Base-by-base conservation (phyloP, 768 basidiomycete genomes). In the Amyloporia xantha region DNA sequence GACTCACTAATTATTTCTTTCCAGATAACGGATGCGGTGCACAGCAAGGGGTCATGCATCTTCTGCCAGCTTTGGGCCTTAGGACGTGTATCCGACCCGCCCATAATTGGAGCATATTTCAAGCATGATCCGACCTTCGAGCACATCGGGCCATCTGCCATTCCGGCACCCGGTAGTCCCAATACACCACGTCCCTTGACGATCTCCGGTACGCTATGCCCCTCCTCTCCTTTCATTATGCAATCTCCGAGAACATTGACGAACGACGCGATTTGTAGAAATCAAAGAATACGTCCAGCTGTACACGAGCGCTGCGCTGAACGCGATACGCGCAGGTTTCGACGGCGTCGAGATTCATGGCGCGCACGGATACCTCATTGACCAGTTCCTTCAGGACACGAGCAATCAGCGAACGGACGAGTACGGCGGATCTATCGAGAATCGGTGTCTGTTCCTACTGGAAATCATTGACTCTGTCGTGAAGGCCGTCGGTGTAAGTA, bases 11-110 rank as follows among this genome's bases (percentile, higher is more conserved):
- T 39, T n/a, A 28, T 9, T 11, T 20, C n/a, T 23, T 17, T 7
- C 27, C 28, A 79, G 77, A 61, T 88, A 7, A 75, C 74, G 9
- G 71, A 74, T 9, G 75, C 71, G 0, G 81, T 83, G 0, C 83
- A 84, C 57, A 71, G 69, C 4, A 70, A 74, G 36, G 71, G 72
- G 5, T 75, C 71, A 0, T 71, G 65, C 57, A 74, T 84, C 17
- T 80, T 68, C 59, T 43, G 73, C 20, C 81, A 84, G 57, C 70
- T 82, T 1, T 79, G 80, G 71, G 81, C 81, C 1, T 58, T 78
- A 1, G 82, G 78, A 0, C 72, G 78, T 2, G 56, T n/a, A n/a
- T n/a, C n/a, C n/a, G n/a, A n/a, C n/a, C n/a, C n/a, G n/a, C n/a
- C n/a, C n/a, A n/a, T n/a, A n/a, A n/a, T n/a, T n/a, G n/a, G n/a